Percentiles rank a stretch among this genome's conserved stretches.
phyloP scores from a whole-genome alignment of 2,329 filamentous ascomycete species.

The Pseudopithomyces chartarum region DNA sequence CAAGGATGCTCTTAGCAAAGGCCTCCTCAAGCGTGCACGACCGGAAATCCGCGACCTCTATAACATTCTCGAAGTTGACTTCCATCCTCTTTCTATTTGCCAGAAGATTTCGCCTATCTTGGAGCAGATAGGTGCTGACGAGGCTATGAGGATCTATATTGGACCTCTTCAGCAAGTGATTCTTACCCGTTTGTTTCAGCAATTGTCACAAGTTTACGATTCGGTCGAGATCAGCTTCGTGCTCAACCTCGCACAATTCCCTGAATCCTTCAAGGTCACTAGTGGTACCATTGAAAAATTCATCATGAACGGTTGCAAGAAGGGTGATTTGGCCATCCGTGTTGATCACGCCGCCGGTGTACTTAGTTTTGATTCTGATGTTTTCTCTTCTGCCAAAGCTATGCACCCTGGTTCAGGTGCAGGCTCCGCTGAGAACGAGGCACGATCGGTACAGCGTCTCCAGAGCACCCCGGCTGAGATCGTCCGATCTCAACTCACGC shows the following conservation, averaged over 20 bases:
- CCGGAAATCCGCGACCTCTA: slow-evolving; percentile 97
- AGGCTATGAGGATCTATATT: slow-evolving; percentile 98
- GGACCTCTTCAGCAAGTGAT: slow-evolving; percentile 97
- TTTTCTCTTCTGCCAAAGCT: slow-evolving; percentile 96
- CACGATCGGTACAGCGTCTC: slow-evolving; percentile 85
- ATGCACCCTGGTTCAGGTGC: slow-evolving; percentile 81
- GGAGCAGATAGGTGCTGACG: slow-evolving; percentile 86
- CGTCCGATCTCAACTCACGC: slow-evolving; percentile 90
- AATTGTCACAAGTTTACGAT: slow-evolving; percentile 98
- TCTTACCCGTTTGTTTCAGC: slow-evolving; percentile 96
- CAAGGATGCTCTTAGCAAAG: slow-evolving; percentile 94
- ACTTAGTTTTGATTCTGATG: slow-evolving; percentile 95
- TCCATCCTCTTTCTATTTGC: slow-evolving; percentile 98
- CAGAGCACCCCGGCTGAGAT: slow-evolving; percentile 99
- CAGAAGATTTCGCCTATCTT: slow-evolving; percentile 98
- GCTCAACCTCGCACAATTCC: slow-evolving; percentile 91
- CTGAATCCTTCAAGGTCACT: slow-evolving; percentile 91
- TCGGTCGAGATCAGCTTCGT: slow-evolving; percentile 95
- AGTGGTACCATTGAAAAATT: slow-evolving; percentile 97
- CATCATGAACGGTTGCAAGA: slow-evolving; percentile 99
- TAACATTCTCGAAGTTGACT: slow-evolving; percentile 98
- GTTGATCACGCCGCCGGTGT: slow-evolving; percentile 95
- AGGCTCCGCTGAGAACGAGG: slow-evolving; percentile 86
- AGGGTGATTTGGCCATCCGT: slow-evolving; percentile 94
- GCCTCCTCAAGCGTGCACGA: slow-evolving; percentile 86